A percentile compares a stretch with the other conserved stretches of the same genome.
These are phyloP conservation scores for Colletotrichum incanum DNA, from an alignment of 2,329 filamentous ascomycete genomes.

Conservation along the genomic window DNA sequence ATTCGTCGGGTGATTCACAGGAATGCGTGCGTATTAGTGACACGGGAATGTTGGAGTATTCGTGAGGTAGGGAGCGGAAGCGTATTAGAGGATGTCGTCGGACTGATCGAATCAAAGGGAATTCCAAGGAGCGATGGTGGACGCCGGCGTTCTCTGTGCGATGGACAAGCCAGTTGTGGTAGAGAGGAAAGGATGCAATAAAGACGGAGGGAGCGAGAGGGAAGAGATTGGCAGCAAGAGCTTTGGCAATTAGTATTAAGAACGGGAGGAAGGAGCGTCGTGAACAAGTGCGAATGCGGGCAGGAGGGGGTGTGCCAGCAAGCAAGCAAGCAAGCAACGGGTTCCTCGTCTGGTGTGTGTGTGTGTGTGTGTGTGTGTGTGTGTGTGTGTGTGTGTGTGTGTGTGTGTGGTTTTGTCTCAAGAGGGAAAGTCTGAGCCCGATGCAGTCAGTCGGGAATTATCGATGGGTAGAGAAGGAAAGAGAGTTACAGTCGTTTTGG, in stretches of 20 bases:
- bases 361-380: neutral
- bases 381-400: neutral
- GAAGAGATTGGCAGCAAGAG: neutral
- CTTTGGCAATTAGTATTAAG: constrained; percentile 33
- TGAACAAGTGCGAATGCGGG: constrained; percentile 39
- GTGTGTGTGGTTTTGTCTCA: constrained; percentile 15
- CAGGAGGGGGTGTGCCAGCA: constrained; percentile 15
- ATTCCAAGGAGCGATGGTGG: constrained; percentile 34
- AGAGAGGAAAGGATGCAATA: neutral
- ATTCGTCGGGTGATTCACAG: constrained; percentile 24
- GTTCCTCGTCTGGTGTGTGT: constrained; percentile 18
- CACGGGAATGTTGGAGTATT: constrained; percentile 13
- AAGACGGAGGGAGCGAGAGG: neutral
- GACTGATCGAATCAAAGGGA: constrained; percentile 31
- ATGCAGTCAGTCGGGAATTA: constrained; percentile 29
- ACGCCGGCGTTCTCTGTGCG: constrained; percentile 30
- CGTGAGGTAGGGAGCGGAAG: constrained; percentile 22
- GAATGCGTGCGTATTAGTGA: constrained; percentile 29
- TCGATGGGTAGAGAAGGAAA: constrained; percentile 8
- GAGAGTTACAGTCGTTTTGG: constrained; percentile 27
- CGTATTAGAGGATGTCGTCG: constrained; percentile 25
- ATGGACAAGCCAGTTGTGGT: constrained; percentile 14
- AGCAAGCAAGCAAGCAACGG: constrained; percentile 1
- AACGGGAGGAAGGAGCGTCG: constrained; percentile 36
- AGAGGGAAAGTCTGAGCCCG: constrained; percentile 26